Evolutionary conservation across 805 yeast genomes (phyloP).

Genomic region (Saccharomyces paradoxus): DNA sequence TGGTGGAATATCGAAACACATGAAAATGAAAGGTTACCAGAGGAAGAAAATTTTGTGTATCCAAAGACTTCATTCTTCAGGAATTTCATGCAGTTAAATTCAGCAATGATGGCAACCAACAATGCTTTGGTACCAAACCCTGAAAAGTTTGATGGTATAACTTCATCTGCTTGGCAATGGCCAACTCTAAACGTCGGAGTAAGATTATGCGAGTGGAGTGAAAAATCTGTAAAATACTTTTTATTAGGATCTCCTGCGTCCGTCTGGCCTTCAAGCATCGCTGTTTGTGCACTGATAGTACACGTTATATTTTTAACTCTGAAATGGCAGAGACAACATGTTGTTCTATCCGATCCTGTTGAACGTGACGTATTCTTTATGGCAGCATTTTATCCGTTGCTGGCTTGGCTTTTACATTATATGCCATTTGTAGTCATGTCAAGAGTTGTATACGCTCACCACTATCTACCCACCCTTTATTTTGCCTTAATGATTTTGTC

Average conservation of each 20-base stretch:
- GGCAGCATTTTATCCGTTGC: conserved; percentile 71
- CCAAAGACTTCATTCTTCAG: conserved; percentile 70
- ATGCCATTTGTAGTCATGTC: conserved; percentile 89
- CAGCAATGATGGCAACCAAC: conserved; percentile 90
- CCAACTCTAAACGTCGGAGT: conserved; percentile 70
- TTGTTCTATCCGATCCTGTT: conserved; percentile 40
- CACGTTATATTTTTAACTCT: conserved; percentile 37
- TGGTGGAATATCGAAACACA: conserved; percentile 85
- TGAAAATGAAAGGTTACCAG: conserved; percentile 53
- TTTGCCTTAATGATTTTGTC: conserved; percentile 59
- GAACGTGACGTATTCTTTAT: conserved; percentile 41
- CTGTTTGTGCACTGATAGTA: conserved; percentile 47
- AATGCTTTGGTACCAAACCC: conserved; percentile 75
- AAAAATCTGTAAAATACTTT: conserved; percentile 55
- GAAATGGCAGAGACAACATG: conserved; percentile 67
- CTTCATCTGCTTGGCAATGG: conserved; percentile 86
- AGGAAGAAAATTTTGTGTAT: conserved; percentile 34
- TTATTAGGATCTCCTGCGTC: conserved; percentile 71
- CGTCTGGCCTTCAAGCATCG: conserved; percentile 65
- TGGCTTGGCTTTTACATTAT: conserved; percentile 88
- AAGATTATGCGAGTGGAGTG: conserved; percentile 72
- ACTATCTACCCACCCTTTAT: conserved; percentile 89
- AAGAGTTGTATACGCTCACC: conserved; percentile 94
- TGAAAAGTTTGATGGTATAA: conserved; percentile 63
- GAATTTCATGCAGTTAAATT: conserved; percentile 65